Conservation (phyloP, 441 rosid species). For the Adansonia rubrostipa region DNA sequence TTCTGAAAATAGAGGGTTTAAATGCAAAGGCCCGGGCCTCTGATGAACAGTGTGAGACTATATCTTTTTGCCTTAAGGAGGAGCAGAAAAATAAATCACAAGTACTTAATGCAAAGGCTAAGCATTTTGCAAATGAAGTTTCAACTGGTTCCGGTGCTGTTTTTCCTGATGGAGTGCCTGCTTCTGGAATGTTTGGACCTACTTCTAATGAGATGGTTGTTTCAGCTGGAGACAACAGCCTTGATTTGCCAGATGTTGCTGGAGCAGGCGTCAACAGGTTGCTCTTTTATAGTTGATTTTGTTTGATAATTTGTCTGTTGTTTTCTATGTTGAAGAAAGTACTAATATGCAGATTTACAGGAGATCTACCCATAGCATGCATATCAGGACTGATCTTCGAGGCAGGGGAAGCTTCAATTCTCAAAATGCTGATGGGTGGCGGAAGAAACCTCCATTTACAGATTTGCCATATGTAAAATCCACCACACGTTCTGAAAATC, state of each 20-base stretch:
- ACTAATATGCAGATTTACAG: constrained; percentile 53
- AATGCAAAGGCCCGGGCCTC: constrained; percentile 63
- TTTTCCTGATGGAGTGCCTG: constrained; percentile 40
- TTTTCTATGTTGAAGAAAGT: constrained; percentile 1
- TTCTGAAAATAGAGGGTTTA: constrained; percentile 87
- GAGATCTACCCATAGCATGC: constrained; percentile 60
- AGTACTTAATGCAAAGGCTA: constrained; percentile 43
- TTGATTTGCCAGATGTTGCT: constrained; percentile 42
- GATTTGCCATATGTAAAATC: constrained; percentile 38
- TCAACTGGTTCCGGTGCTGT: constrained; percentile 36
- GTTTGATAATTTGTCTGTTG: constrained; percentile 29
- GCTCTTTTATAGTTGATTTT: constrained; percentile 37
- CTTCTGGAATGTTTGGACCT: constrained; percentile 37
- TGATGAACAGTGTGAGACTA: constrained; percentile 49
- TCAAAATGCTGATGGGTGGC: constrained; percentile 66
- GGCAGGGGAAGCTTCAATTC: constrained; percentile 55
- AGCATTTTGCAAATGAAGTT: constrained; percentile 44
- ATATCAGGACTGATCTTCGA: constrained; percentile 58
- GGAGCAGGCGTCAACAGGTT: constrained; percentile 65
- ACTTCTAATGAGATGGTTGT: constrained; percentile 37
- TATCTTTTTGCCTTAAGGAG: constrained; percentile 44
- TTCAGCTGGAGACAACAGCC: constrained; percentile 47
- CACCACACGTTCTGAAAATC: constrained; percentile 44
- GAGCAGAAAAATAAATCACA: constrained; percentile 50
- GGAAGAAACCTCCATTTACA: constrained; percentile 46